phyloP scores from a whole-genome alignment of 768 basidiomycete genomes.

The Mycena rosella region DNA sequence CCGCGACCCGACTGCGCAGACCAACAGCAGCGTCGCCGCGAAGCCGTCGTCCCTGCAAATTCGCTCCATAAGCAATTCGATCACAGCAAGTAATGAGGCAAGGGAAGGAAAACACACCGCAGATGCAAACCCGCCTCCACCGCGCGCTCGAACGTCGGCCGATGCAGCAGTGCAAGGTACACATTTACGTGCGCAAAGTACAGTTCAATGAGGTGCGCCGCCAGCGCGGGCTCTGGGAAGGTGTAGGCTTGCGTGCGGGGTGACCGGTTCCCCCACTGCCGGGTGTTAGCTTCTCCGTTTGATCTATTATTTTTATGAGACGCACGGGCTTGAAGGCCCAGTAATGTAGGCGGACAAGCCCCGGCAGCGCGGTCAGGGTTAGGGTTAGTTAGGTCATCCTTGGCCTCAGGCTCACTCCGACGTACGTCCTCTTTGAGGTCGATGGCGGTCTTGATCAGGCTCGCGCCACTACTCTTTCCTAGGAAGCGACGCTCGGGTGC shows the following conservation, averaged over 20 bases:
- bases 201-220: slow-evolving; percentile 64
- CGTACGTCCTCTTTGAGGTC: slow-evolving; percentile 9
- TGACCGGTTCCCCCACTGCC: slow-evolving; percentile 28
- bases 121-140: slow-evolving; percentile 64
- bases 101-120: slow-evolving; percentile 15
- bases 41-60: slow-evolving; percentile 66
- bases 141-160: slow-evolving; percentile 71
- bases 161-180: slow-evolving; percentile 79
- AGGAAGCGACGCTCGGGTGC: background rate
- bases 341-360: background rate
- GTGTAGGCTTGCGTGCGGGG: slow-evolving; percentile 40
- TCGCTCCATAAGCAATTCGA: too few relatives aligned
- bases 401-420: slow-evolving; percentile 16
- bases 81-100: background rate
- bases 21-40: slow-evolving; percentile 70
- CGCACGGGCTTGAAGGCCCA: slow-evolving; percentile 10
- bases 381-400: too few relatives aligned
- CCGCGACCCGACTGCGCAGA: slow-evolving; percentile 79
- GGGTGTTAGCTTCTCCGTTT: too few relatives aligned
- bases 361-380: background rate
- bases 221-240: slow-evolving; percentile 68
- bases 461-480: slow-evolving; percentile 13
- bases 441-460: slow-evolving; percentile 9
- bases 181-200: slow-evolving; percentile 74
- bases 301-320: too few relatives aligned